These are phyloP conservation scores for Backusella psychrophila DNA, from an alignment of 192 early-diverging fungal genomes.

Conservation along the genomic window DNA sequence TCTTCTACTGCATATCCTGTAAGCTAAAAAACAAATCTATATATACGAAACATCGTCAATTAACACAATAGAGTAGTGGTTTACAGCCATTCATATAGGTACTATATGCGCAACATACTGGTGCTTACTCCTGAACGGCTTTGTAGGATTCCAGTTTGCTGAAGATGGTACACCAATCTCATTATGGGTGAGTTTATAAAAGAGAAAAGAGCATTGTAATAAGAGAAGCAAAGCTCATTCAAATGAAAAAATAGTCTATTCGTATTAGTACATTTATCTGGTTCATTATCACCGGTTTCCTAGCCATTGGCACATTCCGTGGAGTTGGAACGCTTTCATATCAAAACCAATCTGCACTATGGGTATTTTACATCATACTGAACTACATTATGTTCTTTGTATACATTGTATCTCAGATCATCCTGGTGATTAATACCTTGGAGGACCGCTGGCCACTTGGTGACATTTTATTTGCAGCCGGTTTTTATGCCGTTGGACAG, in stretches of 20 bases:
- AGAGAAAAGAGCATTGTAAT: not conserved
- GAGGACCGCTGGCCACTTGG: conserved; percentile 97
- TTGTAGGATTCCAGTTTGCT: conserved; percentile 95
- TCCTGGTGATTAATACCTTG: conserved; percentile 89
- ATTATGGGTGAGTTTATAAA: conserved; percentile 71
- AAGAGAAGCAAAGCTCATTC: not conserved
- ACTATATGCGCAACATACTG: conserved; percentile 85
- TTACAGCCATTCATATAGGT: conserved; percentile 81
- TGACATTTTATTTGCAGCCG: conserved; percentile 85
- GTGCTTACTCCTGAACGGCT: conserved; percentile 92
- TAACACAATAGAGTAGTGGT: conserved; percentile 53
- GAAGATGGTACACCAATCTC: conserved; percentile 94
- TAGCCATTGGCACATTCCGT: conserved; percentile 83
- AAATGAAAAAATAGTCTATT: conserved; percentile 61
- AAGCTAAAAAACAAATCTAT: conserved; percentile 10
- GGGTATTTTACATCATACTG: conserved; percentile 86
- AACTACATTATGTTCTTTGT: conserved; percentile 77
- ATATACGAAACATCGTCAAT: not conserved
- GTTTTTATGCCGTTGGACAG: conserved; percentile 86
- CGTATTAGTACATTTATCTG: conserved; percentile 81
- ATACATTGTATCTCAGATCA: conserved; percentile 87
- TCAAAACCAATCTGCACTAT: conserved; percentile 69
- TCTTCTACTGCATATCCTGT: conserved; percentile 68
- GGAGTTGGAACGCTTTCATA: conserved; percentile 60
- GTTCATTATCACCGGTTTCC: conserved; percentile 73